These are phyloP conservation scores for Pseudohalonectria lignicola DNA, from an alignment of 2,329 filamentous ascomycete genomes.

Conservation along the genomic window DNA sequence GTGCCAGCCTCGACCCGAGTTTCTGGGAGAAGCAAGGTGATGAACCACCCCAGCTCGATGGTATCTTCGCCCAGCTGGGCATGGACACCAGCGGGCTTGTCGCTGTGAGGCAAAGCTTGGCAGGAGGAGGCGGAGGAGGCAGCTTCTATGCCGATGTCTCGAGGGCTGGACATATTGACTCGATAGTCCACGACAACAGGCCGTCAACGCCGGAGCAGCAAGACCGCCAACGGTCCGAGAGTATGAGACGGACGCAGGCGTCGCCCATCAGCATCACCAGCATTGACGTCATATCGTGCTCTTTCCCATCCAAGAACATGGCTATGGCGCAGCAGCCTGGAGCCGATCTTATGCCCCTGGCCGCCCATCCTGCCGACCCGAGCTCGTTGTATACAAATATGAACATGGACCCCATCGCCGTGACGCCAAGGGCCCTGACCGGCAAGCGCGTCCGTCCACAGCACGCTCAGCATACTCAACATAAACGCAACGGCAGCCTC, in stretches of 20 bases:
- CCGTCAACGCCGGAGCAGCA: slow-evolving; percentile 34
- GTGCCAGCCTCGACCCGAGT: slow-evolving; percentile 41
- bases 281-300: slow-evolving; percentile 51
- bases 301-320: slow-evolving; percentile 43
- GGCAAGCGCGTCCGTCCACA: slow-evolving; percentile 48
- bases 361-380: slow-evolving; percentile 45
- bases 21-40: slow-evolving; percentile 40
- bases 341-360: slow-evolving; percentile 29
- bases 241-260: slow-evolving; percentile 21
- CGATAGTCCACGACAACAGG: slow-evolving; percentile 29
- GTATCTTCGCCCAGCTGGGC: slow-evolving; percentile 19
- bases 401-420: slow-evolving; percentile 37
- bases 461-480: slow-evolving; percentile 53
- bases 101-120: too few relatives aligned
- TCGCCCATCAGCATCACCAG: slow-evolving; percentile 50
- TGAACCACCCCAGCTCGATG: slow-evolving; percentile 33
- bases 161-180: slow-evolving; percentile 35
- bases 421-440: slow-evolving; percentile 44
- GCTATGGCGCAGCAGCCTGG: slow-evolving; percentile 26
- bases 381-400: slow-evolving; percentile 34
- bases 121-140: slow-evolving; percentile 12
- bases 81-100: too few relatives aligned
- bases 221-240: slow-evolving; percentile 9
- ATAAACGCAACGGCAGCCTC: slow-evolving; percentile 81
- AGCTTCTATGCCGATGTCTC: slow-evolving; percentile 37